Conservation (phyloP, 768 basidiomycete genomes). For the Hericium coralloides region DNA sequence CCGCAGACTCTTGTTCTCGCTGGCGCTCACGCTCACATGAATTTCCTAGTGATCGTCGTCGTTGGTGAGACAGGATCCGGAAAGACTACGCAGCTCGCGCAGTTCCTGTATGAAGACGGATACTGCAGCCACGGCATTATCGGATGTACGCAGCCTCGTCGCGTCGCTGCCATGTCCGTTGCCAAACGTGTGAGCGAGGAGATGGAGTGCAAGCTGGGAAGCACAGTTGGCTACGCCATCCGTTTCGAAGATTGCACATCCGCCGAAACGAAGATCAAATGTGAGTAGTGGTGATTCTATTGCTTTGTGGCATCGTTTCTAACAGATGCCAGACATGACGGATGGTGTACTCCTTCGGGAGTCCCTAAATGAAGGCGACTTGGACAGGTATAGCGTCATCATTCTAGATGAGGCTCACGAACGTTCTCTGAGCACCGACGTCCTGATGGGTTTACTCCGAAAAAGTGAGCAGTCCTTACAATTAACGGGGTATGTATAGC, state of each 20-base stretch:
- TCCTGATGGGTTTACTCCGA: constrained; percentile 89
- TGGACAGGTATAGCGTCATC: constrained; percentile 93
- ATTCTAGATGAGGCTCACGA: constrained; percentile 99
- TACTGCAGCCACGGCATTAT: constrained; percentile 86
- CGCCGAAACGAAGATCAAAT: constrained; percentile 93
- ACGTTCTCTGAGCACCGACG: constrained; percentile 93
- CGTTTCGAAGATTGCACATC: constrained; percentile 98
- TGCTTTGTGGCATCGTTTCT: neutral
- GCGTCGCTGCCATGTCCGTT: constrained; percentile 99
- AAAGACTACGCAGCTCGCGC: constrained; percentile 93
- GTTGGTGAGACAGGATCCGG: constrained; percentile 99
- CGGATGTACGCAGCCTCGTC: constrained; percentile 96
- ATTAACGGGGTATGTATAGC: constrained; percentile 1
- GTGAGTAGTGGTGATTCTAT: constrained; percentile 34
- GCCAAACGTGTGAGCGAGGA: constrained; percentile 99
- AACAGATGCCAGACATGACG: constrained; percentile 72
- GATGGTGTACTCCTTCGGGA: constrained; percentile 98
- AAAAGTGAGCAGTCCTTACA: constrained; percentile 56
- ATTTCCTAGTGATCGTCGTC: constrained; percentile 69
- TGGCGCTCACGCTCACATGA: neutral
- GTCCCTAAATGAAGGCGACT: constrained; percentile 95
- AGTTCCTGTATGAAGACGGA: constrained; percentile 96
- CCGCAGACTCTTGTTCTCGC: neutral
- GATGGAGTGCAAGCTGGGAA: constrained; percentile 95
- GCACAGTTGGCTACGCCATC: constrained; percentile 92